These are phyloP conservation scores for Euphorbia celastroides DNA, from an alignment of 441 rosid genomes.

Conservation along the genomic window DNA sequence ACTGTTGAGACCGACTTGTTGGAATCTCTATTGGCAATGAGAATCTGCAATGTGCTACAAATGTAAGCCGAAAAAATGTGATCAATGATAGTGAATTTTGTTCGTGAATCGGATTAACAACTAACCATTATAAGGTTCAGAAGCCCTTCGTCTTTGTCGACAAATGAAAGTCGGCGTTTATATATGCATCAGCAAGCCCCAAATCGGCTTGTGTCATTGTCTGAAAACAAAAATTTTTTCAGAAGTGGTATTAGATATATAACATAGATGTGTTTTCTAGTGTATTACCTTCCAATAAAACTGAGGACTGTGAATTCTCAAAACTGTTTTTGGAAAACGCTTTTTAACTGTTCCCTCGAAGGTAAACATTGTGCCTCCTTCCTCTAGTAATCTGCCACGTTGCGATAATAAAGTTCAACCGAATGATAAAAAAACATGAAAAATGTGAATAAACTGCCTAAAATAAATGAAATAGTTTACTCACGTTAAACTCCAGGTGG, in stretches of 20 bases:
- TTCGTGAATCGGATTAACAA: background rate
- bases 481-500: conserved; percentile 60
- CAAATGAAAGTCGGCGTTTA: conserved; percentile 78
- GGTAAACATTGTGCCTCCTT: conserved; percentile 64
- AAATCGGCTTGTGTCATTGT: conserved; percentile 82
- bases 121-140: conserved; percentile 61
- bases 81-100: background rate
- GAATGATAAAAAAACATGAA: no score
- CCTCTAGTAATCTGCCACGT: conserved; percentile 58
- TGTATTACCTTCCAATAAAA: conserved; percentile 85
- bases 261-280: background rate
- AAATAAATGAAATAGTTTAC: conserved; percentile 28
- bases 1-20: conserved; percentile 31
- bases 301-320: conserved; percentile 67
- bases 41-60: conserved; percentile 41
- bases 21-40: conserved; percentile 67
- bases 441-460: no score
- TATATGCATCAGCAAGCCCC: conserved; percentile 84
- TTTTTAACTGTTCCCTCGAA: conserved; percentile 42
- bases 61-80: background rate
- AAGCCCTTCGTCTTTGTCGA: conserved; percentile 65
- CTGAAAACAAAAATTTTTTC: conserved; percentile 28
- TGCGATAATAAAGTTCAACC: background rate
- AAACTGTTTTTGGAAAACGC: conserved; percentile 32
- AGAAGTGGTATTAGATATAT: background rate